Base-by-base conservation (phyloP, 2,329 filamentous ascomycete species). In the Alternaria brassicae region DNA sequence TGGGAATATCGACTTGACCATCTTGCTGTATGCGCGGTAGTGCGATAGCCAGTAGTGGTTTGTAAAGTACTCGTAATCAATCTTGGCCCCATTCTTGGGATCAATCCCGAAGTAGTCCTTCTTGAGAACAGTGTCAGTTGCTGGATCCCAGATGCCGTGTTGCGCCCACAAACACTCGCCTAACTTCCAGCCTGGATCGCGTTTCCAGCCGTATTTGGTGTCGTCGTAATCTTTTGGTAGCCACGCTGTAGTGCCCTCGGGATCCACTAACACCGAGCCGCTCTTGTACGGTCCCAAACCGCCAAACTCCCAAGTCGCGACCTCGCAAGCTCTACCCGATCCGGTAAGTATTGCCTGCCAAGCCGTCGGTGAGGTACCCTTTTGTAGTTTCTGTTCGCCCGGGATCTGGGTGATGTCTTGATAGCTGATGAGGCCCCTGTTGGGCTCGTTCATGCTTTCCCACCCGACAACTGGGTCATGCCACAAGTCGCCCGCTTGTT, bases 121-220 rank as follows among this genome's bases (percentile, higher is more conserved):
- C 67, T 86, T 87, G 57, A 97, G 78, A 5, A 99, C 80, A 0
- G 85, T 87, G 74, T 97, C 93, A 2, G 86, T 90, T 4, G 83
- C 81, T 6, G 91, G 89, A 72, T 99, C 92, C 95, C 95, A 99
- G 6, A 99, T 88, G 1, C 93, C 94, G 76, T 99, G 93, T 73
- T 97, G 94, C 3, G 95, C 94, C 95, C 95, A 99, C 39, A 99
- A 77, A 72, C 95, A 98, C 77, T 96, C 88, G n/a, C 95, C 95
- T 17, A 99, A 81, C 76, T 89, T 93, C 95, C 95, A 99, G 7
- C 84, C 89, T 0, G 91, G 85, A 72, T 96, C 92, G 65, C 95
- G 87, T 74, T 91, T 93, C 88, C 92, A 99, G 34, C 92, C 92
- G 76, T 99, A 99, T 64, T 88, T 86, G 12, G 87, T 89, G 67